Conservation (phyloP, 1,139 yeast genomes). For the Blastobotrys ciferrii region DNA sequence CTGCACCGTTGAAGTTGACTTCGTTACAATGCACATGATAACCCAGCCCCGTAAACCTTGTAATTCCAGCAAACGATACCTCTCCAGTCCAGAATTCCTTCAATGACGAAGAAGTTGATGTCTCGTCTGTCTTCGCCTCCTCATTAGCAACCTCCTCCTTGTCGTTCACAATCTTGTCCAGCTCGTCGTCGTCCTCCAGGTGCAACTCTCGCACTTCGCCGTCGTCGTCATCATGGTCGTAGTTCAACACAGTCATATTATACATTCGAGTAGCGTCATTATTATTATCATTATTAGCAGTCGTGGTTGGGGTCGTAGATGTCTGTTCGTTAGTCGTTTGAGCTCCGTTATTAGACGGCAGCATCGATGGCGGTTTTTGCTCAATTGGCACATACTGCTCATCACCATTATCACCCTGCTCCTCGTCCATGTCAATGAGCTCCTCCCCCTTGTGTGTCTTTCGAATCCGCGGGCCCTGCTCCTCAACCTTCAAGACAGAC, state of each 20-base stretch:
- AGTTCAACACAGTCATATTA: not conserved
- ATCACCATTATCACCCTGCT: constrained; percentile 13
- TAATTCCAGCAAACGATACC: constrained; percentile 54
- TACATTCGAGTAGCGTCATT: not conserved
- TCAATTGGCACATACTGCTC: constrained; percentile 1
- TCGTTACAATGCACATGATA: constrained; percentile 45
- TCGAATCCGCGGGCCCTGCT: constrained; percentile 57
- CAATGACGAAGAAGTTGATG: too few relatives aligned
- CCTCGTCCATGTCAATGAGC: constrained; percentile 54
- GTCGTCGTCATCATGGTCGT: constrained; percentile 6
- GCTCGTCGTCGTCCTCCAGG: constrained; percentile 34
- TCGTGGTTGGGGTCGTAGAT: not conserved
- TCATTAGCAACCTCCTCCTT: constrained; percentile 13
- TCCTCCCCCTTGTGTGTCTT: constrained; percentile 89
- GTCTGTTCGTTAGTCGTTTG: not conserved
- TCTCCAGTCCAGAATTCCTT: constrained; percentile 53
- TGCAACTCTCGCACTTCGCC: constrained; percentile 11
- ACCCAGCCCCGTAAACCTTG: constrained; percentile 47
- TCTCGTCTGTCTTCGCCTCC: not conserved
- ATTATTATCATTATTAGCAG: constrained; percentile 6
- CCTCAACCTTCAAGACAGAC: constrained; percentile 53
- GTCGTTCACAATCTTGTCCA: constrained; percentile 38
- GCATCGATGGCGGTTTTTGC: too few relatives aligned
- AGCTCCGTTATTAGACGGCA: not conserved
- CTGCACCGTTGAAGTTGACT: constrained; percentile 21